phyloP scores from a whole-genome alignment of 73 alveolate genomes.

The Diophrys appendiculata region DNA sequence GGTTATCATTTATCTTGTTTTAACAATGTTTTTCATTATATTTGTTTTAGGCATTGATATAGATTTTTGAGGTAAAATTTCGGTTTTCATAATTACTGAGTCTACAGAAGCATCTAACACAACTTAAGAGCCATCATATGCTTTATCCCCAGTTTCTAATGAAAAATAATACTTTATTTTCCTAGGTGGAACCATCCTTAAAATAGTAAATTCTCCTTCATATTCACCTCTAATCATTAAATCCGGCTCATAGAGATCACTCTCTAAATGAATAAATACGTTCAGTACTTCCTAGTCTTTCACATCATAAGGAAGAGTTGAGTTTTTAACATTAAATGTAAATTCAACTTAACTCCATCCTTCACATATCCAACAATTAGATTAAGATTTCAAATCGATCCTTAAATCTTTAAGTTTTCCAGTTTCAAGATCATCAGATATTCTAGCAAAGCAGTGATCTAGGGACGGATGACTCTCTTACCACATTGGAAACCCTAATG shows the following conservation, averaged over 20 bases:
- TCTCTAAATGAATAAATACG: slow-evolving; percentile 50
- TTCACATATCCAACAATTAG: slow-evolving; percentile 89
- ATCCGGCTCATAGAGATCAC: slow-evolving; percentile 46
- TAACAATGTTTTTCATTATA: slow-evolving; percentile 37
- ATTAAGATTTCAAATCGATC: slow-evolving; percentile 14
- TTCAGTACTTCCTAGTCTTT: slow-evolving; percentile 28
- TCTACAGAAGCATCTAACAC: neutral
- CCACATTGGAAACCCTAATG: slow-evolving; percentile 49
- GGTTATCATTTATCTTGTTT: slow-evolving; percentile 13
- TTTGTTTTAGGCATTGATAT: slow-evolving; percentile 48
- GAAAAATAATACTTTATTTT: slow-evolving; percentile 43
- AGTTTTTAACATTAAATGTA: slow-evolving; percentile 59
- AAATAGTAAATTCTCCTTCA: slow-evolving; percentile 5
- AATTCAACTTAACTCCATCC: slow-evolving; percentile 76
- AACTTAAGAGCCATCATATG: neutral
- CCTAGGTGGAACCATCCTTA: slow-evolving; percentile 68
- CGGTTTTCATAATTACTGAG: slow-evolving; percentile 5
- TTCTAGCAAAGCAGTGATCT: slow-evolving; percentile 6
- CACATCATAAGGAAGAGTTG: slow-evolving; percentile 13
- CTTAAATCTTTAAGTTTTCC: neutral
- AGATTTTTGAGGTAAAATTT: slow-evolving; percentile 4
- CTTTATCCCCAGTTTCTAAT: slow-evolving; percentile 13
- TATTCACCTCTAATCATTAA: slow-evolving; percentile 4
- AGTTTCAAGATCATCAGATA: neutral
- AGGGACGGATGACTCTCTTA: neutral